These are phyloP conservation scores for Meyerozyma elateridarum DNA, from an alignment of 1,139 yeast species.

Conservation along the genomic window DNA sequence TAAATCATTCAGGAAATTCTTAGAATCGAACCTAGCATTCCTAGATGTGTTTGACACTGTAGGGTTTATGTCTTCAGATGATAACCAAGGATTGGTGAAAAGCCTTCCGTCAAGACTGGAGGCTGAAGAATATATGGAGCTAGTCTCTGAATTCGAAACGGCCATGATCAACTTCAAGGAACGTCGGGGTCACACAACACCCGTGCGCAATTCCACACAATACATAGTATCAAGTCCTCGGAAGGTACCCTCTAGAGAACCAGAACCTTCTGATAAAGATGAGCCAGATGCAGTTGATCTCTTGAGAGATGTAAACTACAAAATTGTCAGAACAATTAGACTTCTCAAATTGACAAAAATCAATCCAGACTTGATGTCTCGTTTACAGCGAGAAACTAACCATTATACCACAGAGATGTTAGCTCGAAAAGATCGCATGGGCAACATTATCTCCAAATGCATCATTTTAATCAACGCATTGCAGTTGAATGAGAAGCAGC, in stretches of 20 bases:
- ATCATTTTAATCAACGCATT: conserved; percentile 25
- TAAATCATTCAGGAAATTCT: conserved; percentile 28
- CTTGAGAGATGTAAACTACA: conserved; percentile 35
- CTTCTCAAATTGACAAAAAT: conserved; percentile 35
- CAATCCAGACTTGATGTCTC: conserved; percentile 24
- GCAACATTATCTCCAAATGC: conserved; percentile 21
- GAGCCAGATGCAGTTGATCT: conserved; percentile 17
- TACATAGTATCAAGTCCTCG: conserved; percentile 40
- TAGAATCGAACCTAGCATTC: conserved; percentile 22
- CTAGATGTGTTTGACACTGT: conserved; percentile 26
- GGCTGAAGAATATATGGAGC: conserved; percentile 25
- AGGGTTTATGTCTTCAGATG: conserved; percentile 19
- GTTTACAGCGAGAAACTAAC: conserved; percentile 24
- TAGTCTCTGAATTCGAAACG: conserved; percentile 30
- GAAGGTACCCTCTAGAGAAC: conserved; percentile 14
- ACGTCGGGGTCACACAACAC: conserved; percentile 9
- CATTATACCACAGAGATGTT: conserved; percentile 23
- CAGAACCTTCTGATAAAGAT: conserved; percentile 4
- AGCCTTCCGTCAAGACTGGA: conserved; percentile 28
- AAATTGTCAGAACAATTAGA: conserved; percentile 32
- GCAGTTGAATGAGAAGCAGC: conserved; percentile 31
- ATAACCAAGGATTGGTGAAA: conserved; percentile 14
- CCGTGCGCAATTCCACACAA: conserved; percentile 17
- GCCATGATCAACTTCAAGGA: conserved; percentile 19
- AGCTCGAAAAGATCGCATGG: conserved; percentile 22